Conservation (phyloP, 2,329 filamentous ascomycete genomes). For the Fusarium nygamai region DNA sequence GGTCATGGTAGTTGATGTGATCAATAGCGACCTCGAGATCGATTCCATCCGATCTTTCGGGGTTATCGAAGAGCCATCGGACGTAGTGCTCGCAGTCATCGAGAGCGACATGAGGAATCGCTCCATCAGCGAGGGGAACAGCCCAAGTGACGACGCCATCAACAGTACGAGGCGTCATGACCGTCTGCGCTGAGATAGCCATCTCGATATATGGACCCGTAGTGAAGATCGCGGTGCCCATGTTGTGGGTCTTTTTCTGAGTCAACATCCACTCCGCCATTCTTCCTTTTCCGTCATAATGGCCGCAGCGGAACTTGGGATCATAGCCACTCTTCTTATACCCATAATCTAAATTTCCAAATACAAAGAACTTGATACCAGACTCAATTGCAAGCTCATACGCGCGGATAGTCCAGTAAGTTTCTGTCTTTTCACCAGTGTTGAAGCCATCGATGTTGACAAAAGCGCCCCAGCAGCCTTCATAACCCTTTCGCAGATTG, state of each 20-base stretch:
- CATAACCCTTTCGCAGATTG: background rate
- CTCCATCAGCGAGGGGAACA: slow-evolving; percentile 4
- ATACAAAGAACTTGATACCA: slow-evolving; percentile 54
- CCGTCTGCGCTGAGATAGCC: background rate
- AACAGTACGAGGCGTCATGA: background rate
- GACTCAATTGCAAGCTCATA: slow-evolving; percentile 20
- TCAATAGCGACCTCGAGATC: slow-evolving; percentile 20
- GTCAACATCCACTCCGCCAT: slow-evolving; percentile 56
- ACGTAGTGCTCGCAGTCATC: slow-evolving; percentile 29
- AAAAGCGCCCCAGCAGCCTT: slow-evolving; percentile 3
- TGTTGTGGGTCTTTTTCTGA: slow-evolving; percentile 38
- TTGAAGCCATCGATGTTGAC: slow-evolving; percentile 24
- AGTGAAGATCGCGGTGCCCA: slow-evolving; percentile 4
- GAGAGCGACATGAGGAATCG: slow-evolving; percentile 3
- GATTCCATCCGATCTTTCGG: background rate
- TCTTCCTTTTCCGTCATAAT: slow-evolving; percentile 60
- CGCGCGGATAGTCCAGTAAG: background rate
- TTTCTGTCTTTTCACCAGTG: slow-evolving; percentile 26
- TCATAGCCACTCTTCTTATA: slow-evolving; percentile 60
- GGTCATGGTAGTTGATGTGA: background rate
- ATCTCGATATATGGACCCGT: slow-evolving; percentile 23
- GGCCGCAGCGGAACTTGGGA: slow-evolving; percentile 56
- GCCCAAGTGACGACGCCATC: slow-evolving; percentile 23
- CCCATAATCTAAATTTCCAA: slow-evolving; percentile 60
- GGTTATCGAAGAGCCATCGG: slow-evolving; percentile 16